Percentiles rank a stretch among this genome's conserved stretches.
Conservation (phyloP, 768 basidiomycete genomes). For the Phanerochaete sordida region DNA sequence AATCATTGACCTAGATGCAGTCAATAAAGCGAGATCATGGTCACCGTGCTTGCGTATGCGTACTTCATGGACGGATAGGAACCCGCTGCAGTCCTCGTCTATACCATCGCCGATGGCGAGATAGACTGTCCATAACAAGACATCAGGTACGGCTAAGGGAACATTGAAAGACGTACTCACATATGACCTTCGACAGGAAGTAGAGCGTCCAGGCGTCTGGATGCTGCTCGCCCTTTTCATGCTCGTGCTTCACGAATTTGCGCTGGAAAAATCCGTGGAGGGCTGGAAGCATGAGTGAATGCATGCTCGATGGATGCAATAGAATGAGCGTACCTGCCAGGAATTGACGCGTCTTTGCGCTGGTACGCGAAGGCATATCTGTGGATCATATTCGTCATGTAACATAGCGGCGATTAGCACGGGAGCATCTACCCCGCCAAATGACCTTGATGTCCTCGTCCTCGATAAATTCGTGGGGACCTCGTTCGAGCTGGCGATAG, state of each 20-base stretch:
- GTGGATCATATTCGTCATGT: background rate
- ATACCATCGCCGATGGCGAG: constrained; percentile 11
- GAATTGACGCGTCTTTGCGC: constrained; percentile 9
- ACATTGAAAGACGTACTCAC: too few species aligned
- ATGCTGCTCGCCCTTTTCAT: background rate
- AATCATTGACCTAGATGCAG: constrained; percentile 7
- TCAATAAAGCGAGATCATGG: too few species aligned
- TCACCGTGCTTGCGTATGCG: too few species aligned
- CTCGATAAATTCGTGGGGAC: constrained; percentile 11
- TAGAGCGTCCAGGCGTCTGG: constrained; percentile 10
- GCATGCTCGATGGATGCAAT: too few species aligned
- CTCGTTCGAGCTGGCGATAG: constrained; percentile 10
- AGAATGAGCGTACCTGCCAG: constrained; percentile 3
- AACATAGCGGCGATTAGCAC: background rate
- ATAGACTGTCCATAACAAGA: constrained; percentile 4
- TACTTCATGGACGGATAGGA: constrained; percentile 13
- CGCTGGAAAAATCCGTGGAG: constrained; percentile 18
- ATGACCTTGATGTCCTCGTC: constrained; percentile 8
- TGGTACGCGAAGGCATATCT: constrained; percentile 9
- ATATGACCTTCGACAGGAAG: constrained; percentile 13
- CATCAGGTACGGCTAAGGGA: background rate
- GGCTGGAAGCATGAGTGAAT: too few species aligned
- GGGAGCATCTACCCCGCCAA: constrained; percentile 5
- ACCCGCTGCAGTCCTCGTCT: constrained; percentile 14
- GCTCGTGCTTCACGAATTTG: constrained; percentile 16